These are phyloP conservation scores for Fusarium nygamai DNA, from an alignment of 2,329 filamentous ascomycete genomes.

Conservation along the genomic window DNA sequence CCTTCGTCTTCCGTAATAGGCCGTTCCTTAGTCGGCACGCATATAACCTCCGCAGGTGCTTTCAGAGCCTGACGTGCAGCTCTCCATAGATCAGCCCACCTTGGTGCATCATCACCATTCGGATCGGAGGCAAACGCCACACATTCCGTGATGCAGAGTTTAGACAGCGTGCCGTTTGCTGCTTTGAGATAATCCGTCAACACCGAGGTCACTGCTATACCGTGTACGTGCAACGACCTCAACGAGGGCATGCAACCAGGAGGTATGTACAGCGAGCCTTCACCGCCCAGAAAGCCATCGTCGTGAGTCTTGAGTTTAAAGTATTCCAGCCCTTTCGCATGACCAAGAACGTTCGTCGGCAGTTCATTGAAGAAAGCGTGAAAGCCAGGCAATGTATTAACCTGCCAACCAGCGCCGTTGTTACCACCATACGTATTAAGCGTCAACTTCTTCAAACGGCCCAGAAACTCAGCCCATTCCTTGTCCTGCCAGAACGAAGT, in stretches of 20 bases:
- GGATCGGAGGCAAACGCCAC: neutral
- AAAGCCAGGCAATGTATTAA: neutral
- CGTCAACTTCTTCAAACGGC: neutral
- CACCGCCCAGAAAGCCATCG: neutral
- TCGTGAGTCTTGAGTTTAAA: neutral
- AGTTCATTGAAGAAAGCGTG: constrained; percentile 6
- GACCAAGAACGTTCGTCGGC: neutral
- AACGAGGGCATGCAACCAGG: neutral
- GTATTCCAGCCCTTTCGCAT: neutral
- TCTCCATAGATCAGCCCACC: neutral
- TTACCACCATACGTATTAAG: constrained; percentile 5
- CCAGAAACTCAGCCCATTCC: neutral
- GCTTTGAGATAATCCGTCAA: neutral
- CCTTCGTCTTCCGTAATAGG: neutral
- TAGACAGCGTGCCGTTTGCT: neutral
- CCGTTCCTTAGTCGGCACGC: neutral
- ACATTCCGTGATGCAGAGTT: constrained; percentile 1
- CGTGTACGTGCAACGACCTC: neutral
- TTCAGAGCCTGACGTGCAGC: neutral
- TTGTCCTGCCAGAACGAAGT: neutral
- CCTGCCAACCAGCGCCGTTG: neutral
- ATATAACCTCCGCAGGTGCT: neutral
- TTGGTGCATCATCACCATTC: neutral
- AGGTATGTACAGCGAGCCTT: neutral
- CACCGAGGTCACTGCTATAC: neutral